Evolutionary conservation across 257 asterid species (phyloP).

Genomic region (Solanum stenotomum): DNA sequence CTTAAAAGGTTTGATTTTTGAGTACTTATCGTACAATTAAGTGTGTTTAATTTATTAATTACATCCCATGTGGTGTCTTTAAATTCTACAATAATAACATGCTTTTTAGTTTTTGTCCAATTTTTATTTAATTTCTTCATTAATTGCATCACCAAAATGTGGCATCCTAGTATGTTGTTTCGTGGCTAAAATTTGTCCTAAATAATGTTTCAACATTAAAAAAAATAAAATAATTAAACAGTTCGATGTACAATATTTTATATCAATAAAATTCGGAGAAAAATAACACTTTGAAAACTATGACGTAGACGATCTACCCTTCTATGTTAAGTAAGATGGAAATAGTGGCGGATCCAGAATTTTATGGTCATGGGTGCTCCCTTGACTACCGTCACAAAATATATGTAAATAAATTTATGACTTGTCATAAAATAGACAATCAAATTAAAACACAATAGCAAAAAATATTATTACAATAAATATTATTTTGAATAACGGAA

Average conservation of each 20-base stretch:
- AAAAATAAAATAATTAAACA: not conserved
- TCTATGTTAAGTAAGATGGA: not conserved
- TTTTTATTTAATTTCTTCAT: not conserved
- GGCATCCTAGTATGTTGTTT: not conserved
- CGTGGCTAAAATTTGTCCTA: not conserved
- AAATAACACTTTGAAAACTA: not conserved
- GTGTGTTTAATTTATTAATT: not conserved
- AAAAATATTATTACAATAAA: too few species aligned
- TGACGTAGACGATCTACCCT: not conserved
- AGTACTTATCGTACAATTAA: not conserved
- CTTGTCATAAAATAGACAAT: too few species aligned
- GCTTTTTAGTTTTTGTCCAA: not conserved
- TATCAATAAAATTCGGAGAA: fast-evolving
- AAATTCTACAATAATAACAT: not conserved
- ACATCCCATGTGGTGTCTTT: not conserved
- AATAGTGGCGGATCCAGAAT: too few species aligned
- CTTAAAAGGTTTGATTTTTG: not conserved
- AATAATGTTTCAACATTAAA: not conserved
- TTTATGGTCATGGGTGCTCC: too few species aligned
- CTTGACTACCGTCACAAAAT: too few species aligned
- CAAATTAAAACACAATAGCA: too few species aligned
- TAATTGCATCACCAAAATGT: not conserved
- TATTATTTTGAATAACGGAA: too few species aligned
- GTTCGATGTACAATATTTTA: fast-evolving
- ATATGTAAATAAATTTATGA: too few species aligned